Evolutionary conservation across 1,139 yeast species (phyloP), one percentile per base, ranked within the genome.

Genomic region (Lodderomyces parapsilosis): DNA sequence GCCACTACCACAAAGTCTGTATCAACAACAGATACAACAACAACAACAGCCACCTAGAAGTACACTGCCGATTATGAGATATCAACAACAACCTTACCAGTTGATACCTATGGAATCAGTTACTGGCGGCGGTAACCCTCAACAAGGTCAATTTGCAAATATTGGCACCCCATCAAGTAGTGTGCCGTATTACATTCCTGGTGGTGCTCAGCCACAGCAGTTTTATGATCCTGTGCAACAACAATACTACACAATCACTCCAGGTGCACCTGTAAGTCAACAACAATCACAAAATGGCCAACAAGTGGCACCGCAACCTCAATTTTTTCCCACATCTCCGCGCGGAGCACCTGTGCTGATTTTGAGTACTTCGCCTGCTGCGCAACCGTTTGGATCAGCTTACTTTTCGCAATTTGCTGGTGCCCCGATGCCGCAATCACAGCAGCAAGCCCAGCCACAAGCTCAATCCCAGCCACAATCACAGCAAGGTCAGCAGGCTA

Each of bases 141-240:
- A 36, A 31, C 42, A 36, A 19, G 42, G 30, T 11, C 41, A 32
- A 10, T 48, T 40, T 15, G 38, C 36, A 17, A 15, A 31, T 6
- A 15, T 49, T 17, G 49, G 51, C 20, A 47, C 43, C 6, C 49
- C 53, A 41, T 49, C 62, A 50, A 40, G 62, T 47, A 43, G 63
- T 49, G 31, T 47, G 25, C 53, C 50, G 30, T 59, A 56, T 38
- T 60, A 56, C 39, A 41, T 59, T 17, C 48, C 56, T 14, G 39
- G 49, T 30, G 45, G 49, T 41, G 57, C 56, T 18, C 62, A 57
- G 43, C 73, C 64, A 4, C 76, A 70, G 47, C 76, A 70, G 48
- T 69, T 68, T 48, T 72, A 70, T 51, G 77, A 73, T 49, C 77
- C 76, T 2, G 69, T 69, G 11, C 74, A 68, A 54, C 77, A 72